phyloP scores from a whole-genome alignment of 192 early-diverging fungal genomes.

The Coemansia javaensis region DNA sequence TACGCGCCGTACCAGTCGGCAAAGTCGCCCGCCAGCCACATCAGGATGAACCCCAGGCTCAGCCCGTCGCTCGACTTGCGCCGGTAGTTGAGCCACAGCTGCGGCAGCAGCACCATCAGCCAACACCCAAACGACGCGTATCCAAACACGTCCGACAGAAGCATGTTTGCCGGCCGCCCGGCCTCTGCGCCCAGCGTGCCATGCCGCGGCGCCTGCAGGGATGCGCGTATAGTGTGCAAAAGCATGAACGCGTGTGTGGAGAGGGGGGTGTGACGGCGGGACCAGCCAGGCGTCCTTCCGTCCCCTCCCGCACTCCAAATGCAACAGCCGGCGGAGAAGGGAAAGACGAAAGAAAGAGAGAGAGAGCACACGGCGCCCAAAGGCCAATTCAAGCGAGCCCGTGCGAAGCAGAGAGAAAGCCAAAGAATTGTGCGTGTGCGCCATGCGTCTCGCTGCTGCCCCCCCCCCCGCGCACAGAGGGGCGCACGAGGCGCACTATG shows the following conservation, averaged over 20 bases:
- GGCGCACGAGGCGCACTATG: no score
- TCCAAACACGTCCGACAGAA: conserved; percentile 37
- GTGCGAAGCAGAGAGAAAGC: no score
- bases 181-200: background rate
- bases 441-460: no score
- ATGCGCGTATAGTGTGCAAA: conserved; percentile 20
- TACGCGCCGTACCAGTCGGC: conserved; percentile 49
- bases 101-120: conserved; percentile 38
- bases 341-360: background rate
- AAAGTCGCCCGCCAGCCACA: conserved; percentile 49
- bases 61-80: conserved; percentile 49
- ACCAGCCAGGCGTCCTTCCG: no score
- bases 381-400: no score
- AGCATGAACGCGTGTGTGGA: no score
- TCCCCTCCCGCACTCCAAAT: no score
- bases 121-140: conserved; percentile 43
- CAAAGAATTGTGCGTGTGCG: no score
- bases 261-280: no score
- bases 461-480: no score
- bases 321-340: background rate
- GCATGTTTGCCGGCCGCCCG: conserved; percentile 7
- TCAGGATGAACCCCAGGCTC: conserved; percentile 39
- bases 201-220: conserved; percentile 13
- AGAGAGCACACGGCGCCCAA: no score
- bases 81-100: conserved; percentile 45